Conservation (phyloP, 345 rosid genomes). For the Mallotus nudiflorus region DNA sequence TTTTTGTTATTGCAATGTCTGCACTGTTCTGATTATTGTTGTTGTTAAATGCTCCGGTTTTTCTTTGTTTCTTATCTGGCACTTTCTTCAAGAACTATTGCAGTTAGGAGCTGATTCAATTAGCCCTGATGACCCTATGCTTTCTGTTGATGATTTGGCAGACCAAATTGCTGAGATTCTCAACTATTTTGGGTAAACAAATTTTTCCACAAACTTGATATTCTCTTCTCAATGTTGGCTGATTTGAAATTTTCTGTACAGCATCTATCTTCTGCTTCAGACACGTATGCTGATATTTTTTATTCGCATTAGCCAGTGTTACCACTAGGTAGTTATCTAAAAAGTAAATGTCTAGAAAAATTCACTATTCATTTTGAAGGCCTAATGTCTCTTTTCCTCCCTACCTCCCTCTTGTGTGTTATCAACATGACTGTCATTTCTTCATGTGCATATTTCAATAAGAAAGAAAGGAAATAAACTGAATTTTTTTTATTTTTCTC, state of each 20-base stretch:
- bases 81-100: conserved; percentile 71
- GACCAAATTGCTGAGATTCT: conserved; percentile 92
- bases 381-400: conserved; percentile 6
- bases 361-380: conserved; percentile 4
- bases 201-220: conserved; percentile 3
- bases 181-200: conserved; percentile 82
- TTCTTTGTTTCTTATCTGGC: conserved; percentile 47
- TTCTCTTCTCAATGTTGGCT: conserved; percentile 5
- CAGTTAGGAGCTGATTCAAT: conserved; percentile 87
- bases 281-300: neutral
- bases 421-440: neutral
- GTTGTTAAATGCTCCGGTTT: conserved; percentile 20
- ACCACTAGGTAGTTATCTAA: conserved; percentile 13
- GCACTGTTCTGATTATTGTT: conserved; percentile 26
- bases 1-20: neutral
- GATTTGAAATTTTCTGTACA: conserved; percentile 3
- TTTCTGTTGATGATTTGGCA: conserved; percentile 89
- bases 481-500: conserved; percentile 12
- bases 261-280: conserved; percentile 16
- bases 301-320: conserved; percentile 5
- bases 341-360: conserved; percentile 17
- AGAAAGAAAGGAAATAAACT: conserved; percentile 10
- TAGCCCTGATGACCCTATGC: conserved; percentile 56
- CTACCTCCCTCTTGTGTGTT: neutral
- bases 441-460: conserved; percentile 10